Base-by-base conservation (phyloP, 2,329 filamentous ascomycete species). In the Xylaria sp. region DNA sequence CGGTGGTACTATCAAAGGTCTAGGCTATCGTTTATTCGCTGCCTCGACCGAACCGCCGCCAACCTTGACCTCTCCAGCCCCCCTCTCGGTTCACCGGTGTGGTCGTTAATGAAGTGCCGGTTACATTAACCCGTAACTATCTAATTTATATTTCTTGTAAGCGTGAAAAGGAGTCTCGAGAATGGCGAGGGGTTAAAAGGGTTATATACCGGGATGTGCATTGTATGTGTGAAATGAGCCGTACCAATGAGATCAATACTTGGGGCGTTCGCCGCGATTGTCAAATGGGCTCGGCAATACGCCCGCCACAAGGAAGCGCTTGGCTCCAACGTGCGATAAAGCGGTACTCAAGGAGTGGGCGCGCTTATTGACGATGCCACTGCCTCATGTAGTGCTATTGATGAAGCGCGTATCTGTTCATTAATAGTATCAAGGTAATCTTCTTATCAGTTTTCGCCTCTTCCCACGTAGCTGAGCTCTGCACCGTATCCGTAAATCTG, bases 171-270 rank as follows among this genome's bases (percentile, higher is more conserved):
- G 46, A 40, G 54, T 58, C 37, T 58, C 54, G n/a, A 54, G 35
- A 62, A 60, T 51, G 37, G 51, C 10, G 52, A 53, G 37, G n/a
- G 55, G 57, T 53, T 60, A 60, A 56, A 62, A 63, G 37, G 48
- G 53, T 43, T 53, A 38, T 54, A 35, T 54, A 43, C 57, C 52
- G 40, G 33, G 60, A 53, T 60, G 51, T 60, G 40, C 38, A 15
- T 31, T 46, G 13, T 51, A 60, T 52, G 46, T 56, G 27, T 17
- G 52, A 47, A 58, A 62, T 64, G 55, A 64, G 54, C 62, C 62
- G 59, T 55, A 46, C 59, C 62, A 62, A 64, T 62, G 54, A 53
- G 38, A 62, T 59, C 33, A 41, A 29, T 58, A 27, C 58, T 44
- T 48, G 6, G 10, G 10, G 38, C 51, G 35, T 35, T 58, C 58